Base-by-base conservation (phyloP, 371 early-diverging fungal genomes). In the Coemansia sp. region DNA sequence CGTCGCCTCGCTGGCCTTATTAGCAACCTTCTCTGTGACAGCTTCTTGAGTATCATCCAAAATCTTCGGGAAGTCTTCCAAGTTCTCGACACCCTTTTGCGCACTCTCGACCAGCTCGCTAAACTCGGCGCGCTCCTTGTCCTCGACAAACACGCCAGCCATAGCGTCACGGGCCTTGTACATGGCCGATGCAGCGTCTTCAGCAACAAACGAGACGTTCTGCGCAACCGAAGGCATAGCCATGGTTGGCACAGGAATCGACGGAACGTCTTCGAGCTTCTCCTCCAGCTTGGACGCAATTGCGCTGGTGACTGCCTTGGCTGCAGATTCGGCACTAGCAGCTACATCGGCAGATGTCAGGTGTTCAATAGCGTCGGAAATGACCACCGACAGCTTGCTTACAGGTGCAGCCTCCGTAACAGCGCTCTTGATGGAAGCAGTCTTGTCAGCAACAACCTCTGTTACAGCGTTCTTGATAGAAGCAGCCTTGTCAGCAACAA, bases 141-240 rank as follows among this genome's bases (percentile, higher is more conserved):
- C 69, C 26, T 47, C 63, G 5, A 69, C 33, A 18, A 71, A n/a
- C 7, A 75, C 51, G 5, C 68, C 72, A 8, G 77, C 77, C 77
- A 75, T 75, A 4, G 65, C 56, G 21, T 78, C 78, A n/a, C 74
- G 72, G 0, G 64, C 78, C 37, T 69, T 69, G 42, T 68, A 68
- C 28, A 78, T 39, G 16, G 14, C 50, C n/a, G 75, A 68, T 1
- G 74, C 78, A 11, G 78, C 78, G 7, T 74, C 66, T 18, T 77
- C 78, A 3, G 78, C 73, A 16, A 26, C 37, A 20, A 61, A 8
- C 1, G 60, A 12, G 12, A 48, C 20, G 11, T 59, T 56, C 37
- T 28, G 56, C 7, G 33, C 30, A 56, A 18, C 56, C 12, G 37
- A 11, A 6, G 20, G 33, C 3, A 12, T 28, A 33, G 18, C 33